Evolutionary conservation across 345 rosid species (phyloP), one percentile per base, ranked within the genome.

Genomic region (Citrus cavaleriei): DNA sequence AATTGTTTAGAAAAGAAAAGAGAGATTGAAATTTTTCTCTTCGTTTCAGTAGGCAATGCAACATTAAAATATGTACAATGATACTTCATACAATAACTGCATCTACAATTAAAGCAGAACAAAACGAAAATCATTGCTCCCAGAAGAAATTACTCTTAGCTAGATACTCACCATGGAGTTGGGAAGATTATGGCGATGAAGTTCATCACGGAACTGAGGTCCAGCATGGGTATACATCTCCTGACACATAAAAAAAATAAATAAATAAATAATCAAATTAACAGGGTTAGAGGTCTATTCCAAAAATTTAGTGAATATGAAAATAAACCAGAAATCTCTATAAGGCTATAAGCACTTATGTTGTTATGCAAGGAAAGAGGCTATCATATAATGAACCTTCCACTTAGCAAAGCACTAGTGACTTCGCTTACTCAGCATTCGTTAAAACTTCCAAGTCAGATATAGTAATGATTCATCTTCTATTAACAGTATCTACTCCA

Each of bases 191-290:
- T 96, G 91, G 34, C 98, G 98, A 65, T 93, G 95, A 87, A 96
- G 98, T 87, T 96, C 99, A 77, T 96, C 99, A 25, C 97, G 97
- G 79, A 96, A 94, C 73, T 96, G 99, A 82, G 90, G 72, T 67
- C 99, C 99, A 21, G 91, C 94, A 77, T 93, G 98, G 21, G 82
- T 78, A 72, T 96, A 94, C 99, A 96, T 96, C 80, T 94, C 99
- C 99, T 96, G 93, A 65, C 90, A 46, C 18, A 13, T 1, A 13
- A 13, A 46, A 46, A 46, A 46, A 46, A n/a, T n/a, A 46, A 34
- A 34, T 2, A 13, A 80, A 74, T 21, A 83, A 75, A 63, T 42
- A 28, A 60, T 59, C 32, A 63, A 34, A 68, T 73, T 66, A 76
- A 24, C 70, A 64, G 37, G 10, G 68, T 37, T 58, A 40, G 51